phyloP scores from a whole-genome alignment of 345 rosid genomes.

The Arabis alpina region DNA sequence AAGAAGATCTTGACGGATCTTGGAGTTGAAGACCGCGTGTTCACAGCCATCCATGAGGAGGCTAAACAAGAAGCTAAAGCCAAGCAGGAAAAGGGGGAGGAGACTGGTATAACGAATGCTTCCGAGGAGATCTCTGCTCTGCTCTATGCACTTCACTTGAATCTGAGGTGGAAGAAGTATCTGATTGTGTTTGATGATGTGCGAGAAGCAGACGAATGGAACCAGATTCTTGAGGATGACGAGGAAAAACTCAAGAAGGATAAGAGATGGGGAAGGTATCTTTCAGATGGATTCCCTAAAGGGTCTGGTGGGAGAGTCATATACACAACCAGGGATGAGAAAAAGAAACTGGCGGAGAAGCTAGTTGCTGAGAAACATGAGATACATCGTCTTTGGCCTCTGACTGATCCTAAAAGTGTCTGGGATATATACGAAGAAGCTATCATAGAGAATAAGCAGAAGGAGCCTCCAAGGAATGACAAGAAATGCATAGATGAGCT shows the following conservation, averaged over 20 bases:
- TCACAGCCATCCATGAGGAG: not conserved
- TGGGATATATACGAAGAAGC: conserved; percentile 47
- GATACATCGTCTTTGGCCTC: conserved; percentile 46
- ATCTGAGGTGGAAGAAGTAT: conserved; percentile 56
- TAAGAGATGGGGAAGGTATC: conserved; percentile 40
- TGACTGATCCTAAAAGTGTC: conserved; percentile 34
- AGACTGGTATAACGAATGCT: not conserved
- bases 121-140: conserved; percentile 40
- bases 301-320: conserved; percentile 59
- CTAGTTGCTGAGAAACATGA: conserved; percentile 49
- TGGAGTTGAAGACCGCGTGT: conserved; percentile 28
- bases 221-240: conserved; percentile 18
- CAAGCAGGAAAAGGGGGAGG: not conserved
- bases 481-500: conserved; percentile 42
- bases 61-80: not conserved
- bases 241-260: not conserved
- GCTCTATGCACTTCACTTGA: conserved; percentile 50
- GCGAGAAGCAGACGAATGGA: conserved; percentile 26
- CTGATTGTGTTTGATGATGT: conserved; percentile 57
- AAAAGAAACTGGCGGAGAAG: conserved; percentile 22
- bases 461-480: conserved; percentile 35
- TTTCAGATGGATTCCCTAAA: conserved; percentile 58
- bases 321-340: conserved; percentile 49
- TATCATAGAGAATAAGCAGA: not conserved
- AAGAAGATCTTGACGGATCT: conserved; percentile 40